Evolutionary conservation across 1,139 yeast genomes (phyloP).

Genomic region (Hyphopichia pseudoburtonii): DNA sequence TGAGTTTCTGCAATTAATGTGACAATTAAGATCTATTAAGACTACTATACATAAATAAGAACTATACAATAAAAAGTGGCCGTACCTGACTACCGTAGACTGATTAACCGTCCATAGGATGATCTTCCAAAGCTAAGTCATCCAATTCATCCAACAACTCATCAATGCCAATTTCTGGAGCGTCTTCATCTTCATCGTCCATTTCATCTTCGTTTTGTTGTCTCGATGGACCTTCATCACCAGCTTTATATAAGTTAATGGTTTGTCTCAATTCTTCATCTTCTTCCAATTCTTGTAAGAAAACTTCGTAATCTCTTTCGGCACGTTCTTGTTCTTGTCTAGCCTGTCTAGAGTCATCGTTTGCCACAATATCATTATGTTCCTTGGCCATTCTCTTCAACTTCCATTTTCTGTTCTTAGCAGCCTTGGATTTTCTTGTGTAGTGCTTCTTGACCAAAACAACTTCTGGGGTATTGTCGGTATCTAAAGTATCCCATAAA

Average conservation of each 20-base stretch:
- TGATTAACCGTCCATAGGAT: slow-evolving; percentile 23
- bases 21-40: too few species aligned
- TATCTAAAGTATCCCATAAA: slow-evolving; percentile 72
- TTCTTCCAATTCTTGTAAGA: slow-evolving; percentile 96
- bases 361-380: slow-evolving; percentile 82
- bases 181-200: slow-evolving; percentile 61
- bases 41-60: too few species aligned
- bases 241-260: slow-evolving; percentile 80
- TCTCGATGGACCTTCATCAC: slow-evolving; percentile 25
- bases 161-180: slow-evolving; percentile 74
- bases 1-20: too few species aligned
- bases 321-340: slow-evolving; percentile 89
- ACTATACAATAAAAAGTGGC: too few species aligned
- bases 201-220: slow-evolving; percentile 44
- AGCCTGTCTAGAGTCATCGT: slow-evolving; percentile 73
- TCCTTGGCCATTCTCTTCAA: slow-evolving; percentile 98
- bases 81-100: too few species aligned
- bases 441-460: slow-evolving; percentile 89
- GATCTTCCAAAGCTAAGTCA: slow-evolving; percentile 78
- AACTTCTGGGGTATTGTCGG: slow-evolving; percentile 78
- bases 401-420: slow-evolving; percentile 88
- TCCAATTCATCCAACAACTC: slow-evolving; percentile 90
- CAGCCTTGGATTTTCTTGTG: slow-evolving; percentile 73
- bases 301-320: slow-evolving; percentile 91
- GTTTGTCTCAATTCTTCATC: slow-evolving; percentile 93